Percentiles rank a stretch among this genome's conserved stretches.
phyloP scores from a whole-genome alignment of 768 basidiomycete species.

The Lactarius pseudohatsudake region DNA sequence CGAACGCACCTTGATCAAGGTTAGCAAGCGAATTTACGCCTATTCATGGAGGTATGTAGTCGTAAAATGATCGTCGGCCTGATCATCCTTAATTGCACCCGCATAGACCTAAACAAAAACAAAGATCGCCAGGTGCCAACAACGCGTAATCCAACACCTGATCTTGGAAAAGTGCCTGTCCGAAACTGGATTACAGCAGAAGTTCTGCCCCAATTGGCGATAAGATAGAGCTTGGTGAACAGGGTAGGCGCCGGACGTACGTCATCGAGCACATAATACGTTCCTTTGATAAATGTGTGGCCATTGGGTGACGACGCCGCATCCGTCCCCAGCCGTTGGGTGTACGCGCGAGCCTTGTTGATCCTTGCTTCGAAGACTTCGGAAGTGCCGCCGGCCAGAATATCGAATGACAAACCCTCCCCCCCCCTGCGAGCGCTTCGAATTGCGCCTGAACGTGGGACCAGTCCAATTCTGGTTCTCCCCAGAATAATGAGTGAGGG shows the following conservation, averaged over 20 bases:
- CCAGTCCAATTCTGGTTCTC: conserved; percentile 11
- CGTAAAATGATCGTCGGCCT: conserved; percentile 34
- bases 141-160: conserved; percentile 39
- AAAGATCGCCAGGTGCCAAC: neutral
- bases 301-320: conserved; percentile 33
- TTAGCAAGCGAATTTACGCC: conserved; percentile 39
- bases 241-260: conserved; percentile 12
- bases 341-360: too few relatives aligned
- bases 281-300: conserved; percentile 49
- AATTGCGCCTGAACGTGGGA: conserved; percentile 12
- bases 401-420: conserved; percentile 9
- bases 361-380: too few relatives aligned
- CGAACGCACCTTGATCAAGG: conserved; percentile 49
- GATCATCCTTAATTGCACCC: conserved; percentile 55
- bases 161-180: conserved; percentile 65
- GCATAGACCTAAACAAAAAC: conserved; percentile 47
- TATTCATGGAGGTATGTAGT: too few relatives aligned
- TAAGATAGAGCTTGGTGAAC: neutral
- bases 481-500: neutral
- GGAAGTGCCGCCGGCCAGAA: conserved; percentile 1
- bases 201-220: conserved; percentile 47
- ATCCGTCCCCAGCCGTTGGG: too few relatives aligned
- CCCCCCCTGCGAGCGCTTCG: conserved; percentile 8
- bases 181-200: conserved; percentile 63
- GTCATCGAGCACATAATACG: conserved; percentile 29